Percentiles rank a stretch among this genome's conserved stretches.
These are phyloP conservation scores for Curvularia verruculosa DNA, from an alignment of 2,329 filamentous ascomycete species.

Conservation along the genomic window DNA sequence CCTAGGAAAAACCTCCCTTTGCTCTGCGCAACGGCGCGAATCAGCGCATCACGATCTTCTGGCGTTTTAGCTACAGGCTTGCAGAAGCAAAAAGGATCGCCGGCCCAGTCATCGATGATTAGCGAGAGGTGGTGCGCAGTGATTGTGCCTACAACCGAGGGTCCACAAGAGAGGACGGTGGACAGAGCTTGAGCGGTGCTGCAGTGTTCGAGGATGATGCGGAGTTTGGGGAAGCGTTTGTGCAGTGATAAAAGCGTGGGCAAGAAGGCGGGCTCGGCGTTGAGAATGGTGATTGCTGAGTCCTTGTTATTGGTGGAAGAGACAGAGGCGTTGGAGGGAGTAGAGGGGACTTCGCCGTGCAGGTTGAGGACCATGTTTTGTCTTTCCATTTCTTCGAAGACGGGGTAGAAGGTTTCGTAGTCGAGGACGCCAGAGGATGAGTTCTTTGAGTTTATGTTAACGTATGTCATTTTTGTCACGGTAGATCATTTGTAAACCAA, in stretches of 20 bases:
- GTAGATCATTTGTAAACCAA: background rate
- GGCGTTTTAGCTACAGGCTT: conserved; percentile 71
- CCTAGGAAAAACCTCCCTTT: conserved; percentile 75
- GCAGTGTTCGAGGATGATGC: conserved; percentile 78
- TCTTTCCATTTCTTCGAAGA: conserved; percentile 88
- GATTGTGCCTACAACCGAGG: conserved; percentile 78
- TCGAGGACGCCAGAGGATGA: conserved; percentile 71
- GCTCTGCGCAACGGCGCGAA: conserved; percentile 63
- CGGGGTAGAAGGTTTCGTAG: conserved; percentile 73
- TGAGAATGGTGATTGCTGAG: conserved; percentile 56
- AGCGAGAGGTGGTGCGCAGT: conserved; percentile 87
- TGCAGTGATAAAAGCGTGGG: conserved; percentile 79
- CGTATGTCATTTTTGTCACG: background rate
- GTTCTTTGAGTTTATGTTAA: conserved; percentile 48
- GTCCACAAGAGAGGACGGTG: conserved; percentile 76
- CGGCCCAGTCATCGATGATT: conserved; percentile 74
- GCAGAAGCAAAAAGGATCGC: conserved; percentile 78
- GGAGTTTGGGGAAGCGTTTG: conserved; percentile 72
- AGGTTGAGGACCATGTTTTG: conserved; percentile 85
- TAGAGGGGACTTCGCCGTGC: conserved; percentile 82
- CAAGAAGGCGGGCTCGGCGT: conserved; percentile 77
- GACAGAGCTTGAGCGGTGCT: conserved; percentile 81
- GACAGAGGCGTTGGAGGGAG: conserved; percentile 36
- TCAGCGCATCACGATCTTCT: conserved; percentile 72
- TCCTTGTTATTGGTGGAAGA: conserved; percentile 16